These are phyloP conservation scores for Coemansia sp. DNA, from an alignment of 192 early-diverging fungal genomes.

Conservation along the genomic window DNA sequence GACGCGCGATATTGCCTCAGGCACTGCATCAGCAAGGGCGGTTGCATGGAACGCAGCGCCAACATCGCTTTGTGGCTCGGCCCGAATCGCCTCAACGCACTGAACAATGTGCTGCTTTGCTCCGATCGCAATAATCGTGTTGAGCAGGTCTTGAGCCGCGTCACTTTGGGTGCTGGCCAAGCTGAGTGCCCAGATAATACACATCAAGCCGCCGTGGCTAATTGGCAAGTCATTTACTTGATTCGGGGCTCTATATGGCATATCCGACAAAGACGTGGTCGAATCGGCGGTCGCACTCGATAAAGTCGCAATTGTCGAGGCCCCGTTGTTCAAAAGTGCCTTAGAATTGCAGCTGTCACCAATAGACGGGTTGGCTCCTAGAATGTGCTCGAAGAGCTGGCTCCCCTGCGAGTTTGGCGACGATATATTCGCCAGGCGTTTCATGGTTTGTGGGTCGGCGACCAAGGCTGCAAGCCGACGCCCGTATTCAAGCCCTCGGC, in stretches of 20 bases:
- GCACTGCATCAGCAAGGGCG: constrained; percentile 26
- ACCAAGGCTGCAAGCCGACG: constrained; percentile 21
- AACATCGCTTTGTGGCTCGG: constrained; percentile 6
- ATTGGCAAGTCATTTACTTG: constrained; percentile 15
- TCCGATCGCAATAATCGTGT: constrained; percentile 25
- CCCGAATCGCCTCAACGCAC: constrained; percentile 19
- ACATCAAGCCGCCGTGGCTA: constrained; percentile 22
- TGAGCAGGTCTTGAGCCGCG: constrained; percentile 25
- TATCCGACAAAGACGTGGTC: constrained; percentile 18
- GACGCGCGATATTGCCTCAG: constrained; percentile 41
- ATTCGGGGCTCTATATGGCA: constrained; percentile 8
- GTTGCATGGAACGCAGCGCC: not conserved
- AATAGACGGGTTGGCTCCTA: constrained; percentile 20
- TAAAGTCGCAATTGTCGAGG: constrained; percentile 14
- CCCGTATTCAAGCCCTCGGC: constrained; percentile 3
- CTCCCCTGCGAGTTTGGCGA: constrained; percentile 42
- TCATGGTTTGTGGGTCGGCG: constrained; percentile 25
- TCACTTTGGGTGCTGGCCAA: constrained; percentile 31
- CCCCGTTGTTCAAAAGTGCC: constrained; percentile 3
- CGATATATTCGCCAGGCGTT: constrained; percentile 45
- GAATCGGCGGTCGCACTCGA: constrained; percentile 19
- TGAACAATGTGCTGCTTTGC: constrained; percentile 43
- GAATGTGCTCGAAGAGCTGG: constrained; percentile 41
- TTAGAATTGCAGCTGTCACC: constrained; percentile 33
- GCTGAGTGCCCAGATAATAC: constrained; percentile 47